These are phyloP conservation scores for Backusella parvicylindrica DNA, from an alignment of 192 early-diverging fungal species.

Conservation along the genomic window DNA sequence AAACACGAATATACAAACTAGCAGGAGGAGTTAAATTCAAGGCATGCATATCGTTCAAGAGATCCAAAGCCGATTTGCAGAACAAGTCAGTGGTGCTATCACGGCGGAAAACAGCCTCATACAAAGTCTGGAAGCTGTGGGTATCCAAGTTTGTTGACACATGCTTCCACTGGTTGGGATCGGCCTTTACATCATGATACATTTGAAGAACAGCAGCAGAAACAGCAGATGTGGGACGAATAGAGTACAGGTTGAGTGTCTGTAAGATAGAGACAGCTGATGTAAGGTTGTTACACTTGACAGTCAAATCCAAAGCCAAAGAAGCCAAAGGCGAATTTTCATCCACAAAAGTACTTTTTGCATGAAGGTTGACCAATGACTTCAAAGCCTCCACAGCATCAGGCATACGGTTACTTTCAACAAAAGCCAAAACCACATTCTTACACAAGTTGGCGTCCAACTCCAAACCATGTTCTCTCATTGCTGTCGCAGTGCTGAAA, in stretches of 20 bases:
- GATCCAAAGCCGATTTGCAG: neutral
- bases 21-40: slow-evolving; percentile 1
- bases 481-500: slow-evolving; percentile 7
- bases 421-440: slow-evolving; percentile 8
- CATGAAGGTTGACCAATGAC: neutral
- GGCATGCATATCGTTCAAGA: slow-evolving; percentile 25
- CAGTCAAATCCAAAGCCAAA: neutral
- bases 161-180: neutral
- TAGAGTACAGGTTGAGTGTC: neutral
- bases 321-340: neutral
- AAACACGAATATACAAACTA: slow-evolving; percentile 16
- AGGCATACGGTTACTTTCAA: neutral
- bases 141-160: neutral
- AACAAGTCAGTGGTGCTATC: neutral
- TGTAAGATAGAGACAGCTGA: slow-evolving; percentile 13
- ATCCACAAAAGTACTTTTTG: neutral
- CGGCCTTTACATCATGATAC: slow-evolving; percentile 6
- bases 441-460: slow-evolving; percentile 20
- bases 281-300: neutral
- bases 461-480: slow-evolving; percentile 14
- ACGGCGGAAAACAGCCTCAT: slow-evolving; percentile 12
- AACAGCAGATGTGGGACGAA: neutral
- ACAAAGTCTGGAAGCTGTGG: slow-evolving; percentile 3
- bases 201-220: neutral
- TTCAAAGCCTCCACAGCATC: neutral